Evolutionary conservation across 2,329 filamentous ascomycete species (phyloP), one percentile per base, ranked within the genome.

Genomic region (Talaromyces sp.): DNA sequence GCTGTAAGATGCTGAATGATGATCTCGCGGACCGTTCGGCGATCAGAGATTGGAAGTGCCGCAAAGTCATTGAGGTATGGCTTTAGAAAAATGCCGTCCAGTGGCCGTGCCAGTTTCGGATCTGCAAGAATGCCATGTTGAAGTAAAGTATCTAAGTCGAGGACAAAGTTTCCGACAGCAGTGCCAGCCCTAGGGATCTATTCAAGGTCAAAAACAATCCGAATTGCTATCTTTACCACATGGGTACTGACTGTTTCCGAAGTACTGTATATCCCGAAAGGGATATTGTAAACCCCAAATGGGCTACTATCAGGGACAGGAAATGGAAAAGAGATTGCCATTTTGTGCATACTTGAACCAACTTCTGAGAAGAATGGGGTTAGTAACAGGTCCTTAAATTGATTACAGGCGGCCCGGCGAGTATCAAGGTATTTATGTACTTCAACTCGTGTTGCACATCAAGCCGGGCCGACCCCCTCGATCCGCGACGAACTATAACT

Each of bases 231-330:
- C 11, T 7, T 27, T 29, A 17, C 2, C 1, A 11, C 10, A 40
- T 31, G n/a, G 40, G 40, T 19, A 63, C 61, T 45, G 17, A 63
- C 61, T 29, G n/a, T 34, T 25, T 19, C 49, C 13, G 31, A 3
- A 29, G 13, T 43, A 56, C 47, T 54, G 22, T 63, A 63, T 63
- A 63, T 63, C 3, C 61, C 61, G 40, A 54, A 63, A 11, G 61
- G 49, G 22, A 63, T 56, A 19, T 63, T 63, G 22, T 63, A 29
- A 15, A 63, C 19, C 17, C 60, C 49, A 27, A 63, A 63, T n/a
- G 61, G 61, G 22, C 49, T 38, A 13, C 17, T 87, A 86, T 77
- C 93, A 91, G 53, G n/a, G 8, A 58, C 19, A 19, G 34, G 29
- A 36, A 58, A 31, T 7, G 29, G 53, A 31, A 38, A 58, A 22